These are phyloP conservation scores for Prototheca cutis DNA, from an alignment of 163 green algal species.

Conservation along the genomic window DNA sequence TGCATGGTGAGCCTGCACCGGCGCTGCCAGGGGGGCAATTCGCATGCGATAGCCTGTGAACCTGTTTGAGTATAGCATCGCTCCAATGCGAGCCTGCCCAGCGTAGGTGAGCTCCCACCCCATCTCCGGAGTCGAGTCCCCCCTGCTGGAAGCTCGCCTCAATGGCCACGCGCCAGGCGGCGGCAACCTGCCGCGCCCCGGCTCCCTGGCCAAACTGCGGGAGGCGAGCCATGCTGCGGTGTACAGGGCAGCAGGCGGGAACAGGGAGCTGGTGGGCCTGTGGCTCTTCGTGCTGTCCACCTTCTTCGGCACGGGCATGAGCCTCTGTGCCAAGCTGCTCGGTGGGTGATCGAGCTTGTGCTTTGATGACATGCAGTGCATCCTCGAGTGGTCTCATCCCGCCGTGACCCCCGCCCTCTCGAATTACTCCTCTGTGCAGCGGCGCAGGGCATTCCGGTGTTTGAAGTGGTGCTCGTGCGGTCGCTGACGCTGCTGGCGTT, in stretches of 20 bases:
- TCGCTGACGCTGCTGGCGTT: conserved; percentile 26
- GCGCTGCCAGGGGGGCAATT: no score
- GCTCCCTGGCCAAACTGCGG: background rate
- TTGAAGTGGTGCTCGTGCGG: conserved; percentile 34
- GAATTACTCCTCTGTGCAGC: background rate
- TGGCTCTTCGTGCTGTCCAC: conserved; percentile 9
- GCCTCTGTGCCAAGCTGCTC: conserved; percentile 18
- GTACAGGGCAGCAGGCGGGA: background rate
- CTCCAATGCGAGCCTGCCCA: no score
- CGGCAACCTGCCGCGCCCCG: background rate
- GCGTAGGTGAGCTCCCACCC: no score
- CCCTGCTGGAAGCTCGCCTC: no score
- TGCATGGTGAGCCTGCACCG: no score
- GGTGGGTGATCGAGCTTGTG: no score
- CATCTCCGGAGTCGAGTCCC: no score
- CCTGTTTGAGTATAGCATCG: no score
- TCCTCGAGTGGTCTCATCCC: conserved; percentile 1
- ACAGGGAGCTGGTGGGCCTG: background rate
- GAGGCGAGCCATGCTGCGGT: background rate
- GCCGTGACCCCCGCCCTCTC: background rate
- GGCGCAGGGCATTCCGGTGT: conserved; percentile 23
- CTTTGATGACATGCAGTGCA: no score
- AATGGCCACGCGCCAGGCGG: no score
- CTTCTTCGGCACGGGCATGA: conserved; percentile 22
- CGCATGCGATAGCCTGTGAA: no score